Evolutionary conservation across 1,284 basidiomycete species (phyloP), one percentile per base, ranked within the genome.

Genomic region (Trametes hirsuta): DNA sequence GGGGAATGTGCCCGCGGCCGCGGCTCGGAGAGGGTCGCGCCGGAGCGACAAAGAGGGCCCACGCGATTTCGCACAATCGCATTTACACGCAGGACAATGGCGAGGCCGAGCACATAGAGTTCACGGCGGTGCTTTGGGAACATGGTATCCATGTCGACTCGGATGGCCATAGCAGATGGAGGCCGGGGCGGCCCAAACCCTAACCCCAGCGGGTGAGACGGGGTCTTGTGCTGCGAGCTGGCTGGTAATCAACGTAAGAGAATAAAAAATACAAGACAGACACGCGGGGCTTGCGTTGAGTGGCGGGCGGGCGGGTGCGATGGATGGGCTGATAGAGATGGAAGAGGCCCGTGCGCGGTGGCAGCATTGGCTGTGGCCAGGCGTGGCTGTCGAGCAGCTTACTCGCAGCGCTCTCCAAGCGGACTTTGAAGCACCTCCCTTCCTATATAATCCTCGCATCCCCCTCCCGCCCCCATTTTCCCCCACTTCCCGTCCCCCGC

Each of bases 351-450:
- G 68, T 69, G 68, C 68, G 64, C 64, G 49, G 57, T 37, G 49
- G 39, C 18, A 34, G 50, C 51, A 50, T 53, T 46, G 39, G 47
- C 36, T 39, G 55, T 62, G 67, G 65, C 67, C 61, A 62, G 59
- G 61, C 63, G 62, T 58, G 56, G 66, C 56, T 61, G 49, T 53
- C 53, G 45, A 54, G 55, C 62, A 64, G 59, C 52, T 56, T 59
- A 61, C 53, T 46, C 35, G 50, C 61, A 66, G 65, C 63, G 68
- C 64, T 66, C 65, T 66, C 66, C 68, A 71, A 68, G 71, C 72
- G 72, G 72, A 74, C 71, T 73, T 71, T 71, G 69, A 72, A 72
- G 68, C 69, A 53, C 52, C 42, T 54, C 56, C 47, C 50, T 65
- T 61, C 58, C 59, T 68, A 70, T 70, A 64, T 66, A 69, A 68